phyloP scores from a whole-genome alignment of 2,329 filamentous ascomycete species.

The Trichophaea hybrida region DNA sequence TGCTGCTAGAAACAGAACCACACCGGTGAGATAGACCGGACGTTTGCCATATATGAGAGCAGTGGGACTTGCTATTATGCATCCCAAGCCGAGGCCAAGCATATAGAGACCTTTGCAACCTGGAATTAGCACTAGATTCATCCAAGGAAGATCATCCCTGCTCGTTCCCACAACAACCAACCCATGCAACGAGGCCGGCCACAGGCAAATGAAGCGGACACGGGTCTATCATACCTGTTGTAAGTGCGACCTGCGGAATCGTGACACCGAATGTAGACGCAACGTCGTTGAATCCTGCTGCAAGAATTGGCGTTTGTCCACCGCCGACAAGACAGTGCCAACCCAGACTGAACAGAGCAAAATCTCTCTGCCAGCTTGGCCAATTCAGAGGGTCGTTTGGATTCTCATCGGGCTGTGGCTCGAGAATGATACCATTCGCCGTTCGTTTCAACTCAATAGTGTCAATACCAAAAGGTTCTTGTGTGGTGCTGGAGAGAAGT shows the following conservation, averaged over 20 bases:
- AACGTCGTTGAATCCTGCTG: constrained; percentile 76
- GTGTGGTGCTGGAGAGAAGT: constrained; percentile 24
- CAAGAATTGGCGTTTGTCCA: constrained; percentile 79
- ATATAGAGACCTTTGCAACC: constrained; percentile 61
- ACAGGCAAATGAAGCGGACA: too few species aligned
- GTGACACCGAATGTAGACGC: constrained; percentile 51
- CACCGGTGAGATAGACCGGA: constrained; percentile 69
- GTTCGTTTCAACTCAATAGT: constrained; percentile 54
- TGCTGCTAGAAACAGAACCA: constrained; percentile 61
- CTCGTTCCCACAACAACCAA: too few species aligned
- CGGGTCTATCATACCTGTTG: constrained; percentile 38
- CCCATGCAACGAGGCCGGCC: too few species aligned
- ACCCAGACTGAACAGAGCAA: constrained; percentile 65
- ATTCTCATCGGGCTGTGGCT: constrained; percentile 84
- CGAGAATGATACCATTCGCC: constrained; percentile 69
- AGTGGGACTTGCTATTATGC: constrained; percentile 71
- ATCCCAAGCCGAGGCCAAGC: constrained; percentile 79
- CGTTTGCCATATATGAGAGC: constrained; percentile 85
- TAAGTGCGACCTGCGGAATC: constrained; percentile 62
- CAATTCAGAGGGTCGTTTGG: constrained; percentile 87
- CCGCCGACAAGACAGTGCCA: constrained; percentile 90
- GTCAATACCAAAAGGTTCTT: constrained; percentile 22
- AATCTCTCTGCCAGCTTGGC: constrained; percentile 66
- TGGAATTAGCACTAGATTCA: too few species aligned
- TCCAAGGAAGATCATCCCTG: too few species aligned